Evolutionary conservation across 495 filamentous ascomycete genomes (phyloP), one percentile per base, ranked within the genome.

Genomic region (Sordaria brevicollis): DNA sequence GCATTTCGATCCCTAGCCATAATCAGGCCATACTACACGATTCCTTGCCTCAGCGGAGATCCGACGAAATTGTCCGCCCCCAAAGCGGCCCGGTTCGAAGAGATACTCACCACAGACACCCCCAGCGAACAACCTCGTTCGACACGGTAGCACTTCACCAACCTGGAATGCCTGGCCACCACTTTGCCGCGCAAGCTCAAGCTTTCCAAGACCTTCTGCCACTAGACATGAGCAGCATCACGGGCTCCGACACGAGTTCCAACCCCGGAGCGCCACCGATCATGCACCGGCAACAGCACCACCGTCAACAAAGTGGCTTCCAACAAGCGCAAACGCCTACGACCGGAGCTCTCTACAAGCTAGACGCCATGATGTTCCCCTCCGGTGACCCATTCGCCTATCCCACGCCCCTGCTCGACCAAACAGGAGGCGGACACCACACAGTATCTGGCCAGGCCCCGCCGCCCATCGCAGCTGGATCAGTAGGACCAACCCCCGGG

Each of bases 351-450:
- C 69, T 96, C 25, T 86, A 91, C 15, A 92, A 95, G 76, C 84
- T 97, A 19, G 90, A 90, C 78, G 87, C 90, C 11, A 90, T 97
- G 79, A 97, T 97, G 93, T 98, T 97, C 72, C 91, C 93, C 1
- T 92, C 93, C 1, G 86, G 88, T 31, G 93, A 98, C 76, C 92
- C 94, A 0, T 94, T 97, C 70, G 92, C 90, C 0, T 98, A 97
- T 78, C 91, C 93, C 4, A 92, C 93, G 75, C 92, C 93, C 2
- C 87, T 94, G 81, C 90, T 84, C 71, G 84, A 85, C 69, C 83
- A 83, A 35, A 80, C 81, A 39, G 70, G 74, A 38, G 65, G 72
- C 37, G 69, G 69, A 68, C 62, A 73, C 19, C 74, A 76, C 17
- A 25, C 74, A 25, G 21, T 65, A 39, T 34, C 70, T 15, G 69